Conservation (phyloP, 192 early-diverging fungal genomes). For the Coemansia sp. region DNA sequence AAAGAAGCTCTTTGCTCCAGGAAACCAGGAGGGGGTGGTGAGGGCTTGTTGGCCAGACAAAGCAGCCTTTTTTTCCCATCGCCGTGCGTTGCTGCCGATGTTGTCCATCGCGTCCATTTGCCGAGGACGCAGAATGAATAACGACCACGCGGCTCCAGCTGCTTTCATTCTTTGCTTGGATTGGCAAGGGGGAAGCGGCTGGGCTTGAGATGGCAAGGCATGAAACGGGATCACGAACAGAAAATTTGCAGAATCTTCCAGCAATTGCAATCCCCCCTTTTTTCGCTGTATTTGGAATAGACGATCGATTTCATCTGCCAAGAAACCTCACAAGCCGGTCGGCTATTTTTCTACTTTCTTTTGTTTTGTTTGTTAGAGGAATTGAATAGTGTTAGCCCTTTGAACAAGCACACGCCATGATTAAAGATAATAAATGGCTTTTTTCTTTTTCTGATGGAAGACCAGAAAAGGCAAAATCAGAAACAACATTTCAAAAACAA, state of each 20-base stretch:
- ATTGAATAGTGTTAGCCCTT: background rate
- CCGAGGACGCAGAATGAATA: background rate
- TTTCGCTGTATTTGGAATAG: background rate
- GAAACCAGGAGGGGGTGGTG: background rate
- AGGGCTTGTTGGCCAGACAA: background rate
- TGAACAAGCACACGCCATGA: too few relatives aligned
- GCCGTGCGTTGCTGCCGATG: background rate
- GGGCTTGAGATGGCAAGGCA: background rate
- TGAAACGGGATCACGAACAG: background rate
- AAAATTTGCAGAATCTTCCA: background rate
- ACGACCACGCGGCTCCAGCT: constrained; percentile 1
- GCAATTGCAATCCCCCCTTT: background rate
- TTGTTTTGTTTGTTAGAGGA: background rate
- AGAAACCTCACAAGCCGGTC: background rate
- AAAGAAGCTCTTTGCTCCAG: background rate
- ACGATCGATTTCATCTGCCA: background rate
- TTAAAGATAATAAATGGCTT: background rate
- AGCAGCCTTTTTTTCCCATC: background rate
- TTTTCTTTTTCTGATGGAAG: background rate
- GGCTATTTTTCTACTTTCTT: background rate
- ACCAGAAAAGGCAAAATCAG: background rate
- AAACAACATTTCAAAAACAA: background rate
- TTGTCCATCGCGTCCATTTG: background rate
- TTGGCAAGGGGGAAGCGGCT: too few relatives aligned
- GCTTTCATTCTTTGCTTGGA: background rate